Conservation (phyloP, 768 basidiomycete genomes). For the Fibroporia radiculosa region DNA sequence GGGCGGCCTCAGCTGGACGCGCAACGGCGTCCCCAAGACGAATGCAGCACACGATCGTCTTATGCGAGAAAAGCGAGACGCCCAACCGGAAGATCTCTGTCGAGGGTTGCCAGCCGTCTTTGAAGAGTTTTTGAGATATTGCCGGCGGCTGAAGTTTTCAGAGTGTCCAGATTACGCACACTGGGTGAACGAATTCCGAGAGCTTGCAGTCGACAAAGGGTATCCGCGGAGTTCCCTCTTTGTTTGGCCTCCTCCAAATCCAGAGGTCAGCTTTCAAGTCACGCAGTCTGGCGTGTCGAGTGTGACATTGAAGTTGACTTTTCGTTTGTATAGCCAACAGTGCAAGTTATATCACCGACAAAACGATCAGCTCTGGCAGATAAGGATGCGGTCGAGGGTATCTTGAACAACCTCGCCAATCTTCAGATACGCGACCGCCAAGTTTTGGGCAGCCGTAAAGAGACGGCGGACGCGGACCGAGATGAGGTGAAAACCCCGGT, state of each 20-base stretch:
- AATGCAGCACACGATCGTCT: conserved; percentile 54
- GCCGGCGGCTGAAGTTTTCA: conserved; percentile 58
- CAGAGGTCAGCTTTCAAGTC: conserved; percentile 18
- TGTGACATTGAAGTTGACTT: not conserved
- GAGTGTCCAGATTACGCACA: conserved; percentile 58
- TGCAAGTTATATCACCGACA: conserved; percentile 9
- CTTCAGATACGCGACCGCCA: conserved; percentile 47
- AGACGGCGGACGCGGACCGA: conserved; percentile 33
- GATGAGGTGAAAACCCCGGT: conserved; percentile 6
- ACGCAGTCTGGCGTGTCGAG: not conserved
- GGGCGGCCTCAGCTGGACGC: conserved; percentile 68
- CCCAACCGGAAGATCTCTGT: conserved; percentile 60
- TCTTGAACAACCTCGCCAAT: conserved; percentile 53
- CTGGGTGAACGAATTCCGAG: conserved; percentile 61
- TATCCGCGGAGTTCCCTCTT: conserved; percentile 53
- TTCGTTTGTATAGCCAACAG: conserved; percentile 11
- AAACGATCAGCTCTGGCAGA: conserved; percentile 10
- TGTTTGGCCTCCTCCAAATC: conserved; percentile 56
- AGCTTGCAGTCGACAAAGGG: conserved; percentile 53
- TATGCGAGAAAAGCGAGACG: conserved; percentile 54
- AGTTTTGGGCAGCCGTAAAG: conserved; percentile 38
- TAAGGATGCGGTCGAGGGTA: conserved; percentile 42
- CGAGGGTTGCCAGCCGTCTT: conserved; percentile 62
- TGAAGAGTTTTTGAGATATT: conserved; percentile 71
- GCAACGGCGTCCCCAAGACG: conserved; percentile 72